phyloP scores from a whole-genome alignment of 495 filamentous ascomycete species.

The Umbilicaria muhlenbergii region DNA sequence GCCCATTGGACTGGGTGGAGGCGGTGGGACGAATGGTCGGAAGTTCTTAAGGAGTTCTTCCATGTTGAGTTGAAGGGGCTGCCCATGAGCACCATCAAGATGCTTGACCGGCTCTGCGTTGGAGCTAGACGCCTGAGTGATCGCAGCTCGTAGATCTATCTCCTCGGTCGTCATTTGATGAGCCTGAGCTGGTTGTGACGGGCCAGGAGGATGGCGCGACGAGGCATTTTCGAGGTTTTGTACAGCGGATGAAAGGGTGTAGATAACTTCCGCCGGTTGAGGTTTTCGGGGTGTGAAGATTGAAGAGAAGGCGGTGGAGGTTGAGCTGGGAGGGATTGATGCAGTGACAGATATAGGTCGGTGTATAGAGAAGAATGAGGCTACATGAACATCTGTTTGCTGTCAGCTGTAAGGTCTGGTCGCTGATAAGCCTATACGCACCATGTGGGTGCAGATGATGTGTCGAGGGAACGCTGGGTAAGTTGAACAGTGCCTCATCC shows the following conservation, averaged over 20 bases:
- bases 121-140: slow-evolving; percentile 28
- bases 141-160: slow-evolving; percentile 29
- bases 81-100: slow-evolving; percentile 17
- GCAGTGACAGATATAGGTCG: slow-evolving; percentile 80
- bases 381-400: slow-evolving; percentile 61
- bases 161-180: slow-evolving; percentile 15
- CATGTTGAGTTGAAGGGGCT: slow-evolving; percentile 28
- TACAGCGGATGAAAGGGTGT: slow-evolving; percentile 60
- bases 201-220: slow-evolving; percentile 14
- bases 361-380: slow-evolving; percentile 91
- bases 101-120: slow-evolving; percentile 26
- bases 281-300: slow-evolving; percentile 52
- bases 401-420: slow-evolving; percentile 10
- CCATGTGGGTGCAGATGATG: slow-evolving; percentile 61
- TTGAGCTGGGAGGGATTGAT: slow-evolving; percentile 56
- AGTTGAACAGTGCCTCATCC: slow-evolving; percentile 30
- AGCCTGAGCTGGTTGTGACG: slow-evolving; percentile 23
- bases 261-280: slow-evolving; percentile 49
- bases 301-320: slow-evolving; percentile 56
- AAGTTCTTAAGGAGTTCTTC: slow-evolving; percentile 43
- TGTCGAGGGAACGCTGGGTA: slow-evolving; percentile 75
- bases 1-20: slow-evolving; percentile 46
- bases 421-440: slow-evolving; percentile 21
- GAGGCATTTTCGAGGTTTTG: slow-evolving; percentile 52
- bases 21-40: slow-evolving; percentile 64